Conservation (phyloP, 306 rosid genomes). For the Fragaria ananassa region DNA sequence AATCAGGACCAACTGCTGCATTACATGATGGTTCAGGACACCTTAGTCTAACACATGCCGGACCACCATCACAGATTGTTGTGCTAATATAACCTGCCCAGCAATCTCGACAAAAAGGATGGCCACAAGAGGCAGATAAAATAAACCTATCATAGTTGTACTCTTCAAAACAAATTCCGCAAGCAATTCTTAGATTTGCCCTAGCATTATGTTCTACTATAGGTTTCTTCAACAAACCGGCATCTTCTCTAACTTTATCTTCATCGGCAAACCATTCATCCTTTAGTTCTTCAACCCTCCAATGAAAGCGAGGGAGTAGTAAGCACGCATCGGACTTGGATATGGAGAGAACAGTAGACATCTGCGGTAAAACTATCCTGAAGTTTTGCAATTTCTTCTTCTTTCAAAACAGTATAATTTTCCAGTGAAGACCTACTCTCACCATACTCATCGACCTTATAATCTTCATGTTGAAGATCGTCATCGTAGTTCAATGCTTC, state of each 20-base stretch:
- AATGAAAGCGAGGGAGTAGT: slow-evolving; percentile 2
- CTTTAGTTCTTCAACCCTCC: background rate
- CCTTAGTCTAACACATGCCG: background rate
- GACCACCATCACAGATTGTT: background rate
- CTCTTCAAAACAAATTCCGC: slow-evolving; percentile 9
- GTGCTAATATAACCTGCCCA: background rate
- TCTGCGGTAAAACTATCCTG: background rate
- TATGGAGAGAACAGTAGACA: background rate
- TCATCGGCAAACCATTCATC: slow-evolving; percentile 4
- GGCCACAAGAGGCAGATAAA: background rate
- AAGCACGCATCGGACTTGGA: background rate
- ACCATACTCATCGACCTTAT: background rate
- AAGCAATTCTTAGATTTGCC: background rate
- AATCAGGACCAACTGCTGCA: slow-evolving; percentile 3
- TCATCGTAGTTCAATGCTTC: background rate
- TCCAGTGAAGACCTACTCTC: background rate
- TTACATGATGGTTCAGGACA: slow-evolving; percentile 9
- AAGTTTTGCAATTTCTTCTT: background rate
- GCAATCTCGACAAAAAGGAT: slow-evolving; percentile 11
- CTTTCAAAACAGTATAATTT: background rate
- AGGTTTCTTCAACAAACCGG: background rate
- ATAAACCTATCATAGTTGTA: background rate
- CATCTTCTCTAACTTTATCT: background rate
- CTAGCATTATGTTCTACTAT: background rate
- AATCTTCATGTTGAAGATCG: background rate